Evolutionary conservation across 2,329 filamentous ascomycete genomes (phyloP), one percentile per base, ranked within the genome.

Genomic region (Sclerotinia subarctica): DNA sequence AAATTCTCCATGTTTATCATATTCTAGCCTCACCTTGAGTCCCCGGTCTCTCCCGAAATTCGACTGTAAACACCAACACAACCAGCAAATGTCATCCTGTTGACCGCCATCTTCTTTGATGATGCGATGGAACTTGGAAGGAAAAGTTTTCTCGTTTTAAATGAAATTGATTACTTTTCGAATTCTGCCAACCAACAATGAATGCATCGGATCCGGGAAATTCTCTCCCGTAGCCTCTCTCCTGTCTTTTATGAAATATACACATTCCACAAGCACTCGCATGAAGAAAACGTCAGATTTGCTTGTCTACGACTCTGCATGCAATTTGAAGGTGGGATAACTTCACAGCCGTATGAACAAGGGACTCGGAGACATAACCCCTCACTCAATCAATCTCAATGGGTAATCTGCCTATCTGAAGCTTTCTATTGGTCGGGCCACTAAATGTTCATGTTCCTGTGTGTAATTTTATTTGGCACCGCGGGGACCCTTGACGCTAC

Each of bases 401-500:
- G 47, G 47, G 47, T 38, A 67, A 67, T 67, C 57, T 51, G 32
- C 47, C 47, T 67, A 67, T 67, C 56, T 64, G 38, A 38, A 54
- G 57, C 57, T 63, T 17, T 13, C 47, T 15, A 67, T 67, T 67
- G 65, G 65, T 63, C 57, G 19, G 32, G 60, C 1, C 56, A 38
- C 24, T n/a, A 19, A 19, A 63, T 17, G n/a, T 26, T 53, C 56
- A 54, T 56, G 47, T 67, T 67, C 42, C 65, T 67, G 65, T 67
- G 65, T 67, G 65, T 67, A 67, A 67, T 53, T 32, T 46, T 60
- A 62, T 67, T 46, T 46, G 56, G 47, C 47, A 29, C 24, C 35
- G 65, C 56, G 65, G 65, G 64, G 65, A 67, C 38, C 65, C 65
- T 63, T 67, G 57, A 17, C n/a, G 54, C 64, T 21, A 15, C 32